Evolutionary conservation across 2,329 filamentous ascomycete species (phyloP).

Genomic region (Rosellinia necatrix): DNA sequence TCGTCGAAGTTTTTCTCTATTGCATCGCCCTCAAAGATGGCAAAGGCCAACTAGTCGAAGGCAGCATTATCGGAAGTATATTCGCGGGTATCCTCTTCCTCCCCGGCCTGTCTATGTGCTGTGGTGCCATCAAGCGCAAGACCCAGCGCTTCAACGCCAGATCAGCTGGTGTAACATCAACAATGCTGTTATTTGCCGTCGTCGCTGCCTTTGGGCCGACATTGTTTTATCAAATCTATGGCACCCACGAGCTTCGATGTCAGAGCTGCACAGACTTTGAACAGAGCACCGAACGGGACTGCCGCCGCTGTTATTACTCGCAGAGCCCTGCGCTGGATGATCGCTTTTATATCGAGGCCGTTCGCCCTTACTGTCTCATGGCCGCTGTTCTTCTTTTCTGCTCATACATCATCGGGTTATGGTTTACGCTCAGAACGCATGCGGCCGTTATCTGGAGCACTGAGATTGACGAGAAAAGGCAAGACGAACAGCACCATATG

Average conservation of each 20-base stretch:
- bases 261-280: constrained; percentile 62
- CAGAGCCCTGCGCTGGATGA: constrained; percentile 84
- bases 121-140: constrained; percentile 95
- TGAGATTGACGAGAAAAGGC: constrained; percentile 77
- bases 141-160: constrained; percentile 97
- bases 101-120: constrained; percentile 97
- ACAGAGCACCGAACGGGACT: constrained; percentile 66
- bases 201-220: constrained; percentile 96
- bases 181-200: constrained; percentile 95
- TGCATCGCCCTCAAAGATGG: constrained; percentile 91
- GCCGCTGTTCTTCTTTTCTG: constrained; percentile 84
- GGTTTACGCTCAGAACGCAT: constrained; percentile 95
- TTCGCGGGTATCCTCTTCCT: constrained; percentile 95
- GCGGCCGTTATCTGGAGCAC: constrained; percentile 96
- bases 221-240: constrained; percentile 98
- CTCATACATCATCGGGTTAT: constrained; percentile 89
- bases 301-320: constrained; percentile 90
- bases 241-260: constrained; percentile 94
- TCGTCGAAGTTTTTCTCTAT: constrained; percentile 97
- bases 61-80: constrained; percentile 96
- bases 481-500: constrained; percentile 52
- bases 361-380: constrained; percentile 91
- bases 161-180: constrained; percentile 94
- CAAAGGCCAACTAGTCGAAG: constrained; percentile 91
- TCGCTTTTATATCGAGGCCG: constrained; percentile 86